Evolutionary conservation across 2,329 filamentous ascomycete genomes (phyloP).

Genomic region (Talaromyces sp.): DNA sequence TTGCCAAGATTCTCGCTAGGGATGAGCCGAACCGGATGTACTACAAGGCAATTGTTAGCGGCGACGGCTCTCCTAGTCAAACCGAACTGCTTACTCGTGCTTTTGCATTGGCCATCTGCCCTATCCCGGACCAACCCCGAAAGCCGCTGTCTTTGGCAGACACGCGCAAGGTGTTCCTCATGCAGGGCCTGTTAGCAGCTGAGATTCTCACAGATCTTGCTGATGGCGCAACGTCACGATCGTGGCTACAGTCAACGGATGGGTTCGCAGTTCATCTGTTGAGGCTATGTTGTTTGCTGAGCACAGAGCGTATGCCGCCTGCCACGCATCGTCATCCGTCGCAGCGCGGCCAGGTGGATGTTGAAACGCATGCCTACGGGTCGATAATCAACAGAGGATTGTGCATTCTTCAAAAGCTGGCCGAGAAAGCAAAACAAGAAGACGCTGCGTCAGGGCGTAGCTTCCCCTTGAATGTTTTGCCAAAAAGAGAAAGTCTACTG

Average conservation of each 20-base stretch:
- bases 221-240: conserved; percentile 67
- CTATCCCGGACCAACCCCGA: conserved; percentile 67
- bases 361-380: conserved; percentile 37
- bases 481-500: conserved; percentile 62
- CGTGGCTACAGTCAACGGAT: conserved; percentile 79
- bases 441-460: conserved; percentile 46
- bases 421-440: conserved; percentile 58
- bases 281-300: conserved; percentile 67
- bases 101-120: conserved; percentile 80
- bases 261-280: conserved; percentile 78
- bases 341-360: conserved; percentile 32
- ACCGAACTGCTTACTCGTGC: conserved; percentile 79
- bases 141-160: conserved; percentile 66
- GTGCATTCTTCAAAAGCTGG: conserved; percentile 61
- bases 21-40: conserved; percentile 88
- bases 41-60: conserved; percentile 75
- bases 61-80: conserved; percentile 62
- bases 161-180: conserved; percentile 78
- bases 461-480: conserved; percentile 59
- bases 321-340: conserved; percentile 31
- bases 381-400: conserved; percentile 64
- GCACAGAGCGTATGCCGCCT: conserved; percentile 52
- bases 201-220: conserved; percentile 77
- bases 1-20: conserved; percentile 85
- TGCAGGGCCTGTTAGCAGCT: conserved; percentile 85